Conservation (phyloP, 441 rosid species). For the Hura crepitans region DNA sequence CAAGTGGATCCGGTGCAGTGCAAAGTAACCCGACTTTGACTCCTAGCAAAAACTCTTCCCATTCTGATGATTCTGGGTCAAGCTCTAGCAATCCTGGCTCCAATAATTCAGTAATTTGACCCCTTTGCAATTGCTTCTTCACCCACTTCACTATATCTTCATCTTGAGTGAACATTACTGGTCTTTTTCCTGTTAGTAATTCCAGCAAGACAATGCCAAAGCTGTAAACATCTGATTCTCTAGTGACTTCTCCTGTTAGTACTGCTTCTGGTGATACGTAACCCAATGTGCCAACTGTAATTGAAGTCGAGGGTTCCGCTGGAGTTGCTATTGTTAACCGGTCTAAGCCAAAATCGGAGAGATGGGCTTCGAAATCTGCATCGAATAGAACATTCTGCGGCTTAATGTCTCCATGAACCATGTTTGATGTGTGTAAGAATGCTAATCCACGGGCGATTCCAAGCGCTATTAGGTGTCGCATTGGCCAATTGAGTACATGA, state of each 20-base stretch:
- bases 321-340: conserved; percentile 51
- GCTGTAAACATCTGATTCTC: conserved; percentile 86
- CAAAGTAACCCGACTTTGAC: conserved; percentile 94
- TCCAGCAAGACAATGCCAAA: conserved; percentile 89
- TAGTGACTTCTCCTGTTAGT: conserved; percentile 57
- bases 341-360: conserved; percentile 79
- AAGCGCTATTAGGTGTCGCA: conserved; percentile 93
- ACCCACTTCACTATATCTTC: conserved; percentile 99
- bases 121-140: conserved; percentile 84
- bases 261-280: conserved; percentile 79
- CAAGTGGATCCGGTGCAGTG: conserved; percentile 85
- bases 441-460: conserved; percentile 89
- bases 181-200: conserved; percentile 80
- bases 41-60: conserved; percentile 96
- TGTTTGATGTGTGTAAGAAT: conserved; percentile 75
- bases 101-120: conserved; percentile 75
- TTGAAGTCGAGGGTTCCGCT: conserved; percentile 68
- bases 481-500: conserved; percentile 96
- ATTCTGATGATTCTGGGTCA: conserved; percentile 94
- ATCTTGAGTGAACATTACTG: conserved; percentile 86
- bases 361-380: conserved; percentile 62
- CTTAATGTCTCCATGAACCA: conserved; percentile 80
- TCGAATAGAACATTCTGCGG: conserved; percentile 86
- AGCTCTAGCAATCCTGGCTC: conserved; percentile 94
- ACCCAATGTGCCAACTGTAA: conserved; percentile 67